These are phyloP conservation scores for Eucalyptus marginata DNA, from an alignment of 345 rosid species.

Conservation along the genomic window DNA sequence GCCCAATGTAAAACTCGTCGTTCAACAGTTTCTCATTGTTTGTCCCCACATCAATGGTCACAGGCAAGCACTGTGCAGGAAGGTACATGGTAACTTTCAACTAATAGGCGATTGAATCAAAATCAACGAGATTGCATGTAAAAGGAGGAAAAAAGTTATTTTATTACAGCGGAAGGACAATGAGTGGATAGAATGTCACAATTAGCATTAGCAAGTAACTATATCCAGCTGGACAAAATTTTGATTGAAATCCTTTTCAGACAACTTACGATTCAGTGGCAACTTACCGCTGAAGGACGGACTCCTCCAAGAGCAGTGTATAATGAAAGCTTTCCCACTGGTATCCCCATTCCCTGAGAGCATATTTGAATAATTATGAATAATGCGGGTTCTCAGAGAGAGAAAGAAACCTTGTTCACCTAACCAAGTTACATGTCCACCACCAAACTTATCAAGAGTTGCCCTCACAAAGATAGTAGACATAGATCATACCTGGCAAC, in stretches of 20 bases:
- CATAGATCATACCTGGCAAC: conserved; percentile 57
- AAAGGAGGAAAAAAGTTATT: neutral
- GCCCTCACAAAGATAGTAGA: neutral
- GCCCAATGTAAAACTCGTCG: conserved; percentile 95
- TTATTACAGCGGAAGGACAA: neutral
- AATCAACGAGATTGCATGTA: neutral
- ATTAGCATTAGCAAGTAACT: neutral
- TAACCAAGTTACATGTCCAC: neutral
- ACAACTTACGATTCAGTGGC: neutral
- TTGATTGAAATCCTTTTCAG: neutral
- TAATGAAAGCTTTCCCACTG: conserved; percentile 89
- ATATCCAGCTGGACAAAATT: neutral
- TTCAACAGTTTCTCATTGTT: conserved; percentile 79
- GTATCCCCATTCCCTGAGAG: conserved; percentile 94
- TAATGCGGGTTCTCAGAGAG: neutral
- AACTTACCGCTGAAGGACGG: conserved; percentile 91
- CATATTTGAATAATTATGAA: neutral
- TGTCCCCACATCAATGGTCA: conserved; percentile 98
- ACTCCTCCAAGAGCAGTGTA: conserved; percentile 97
- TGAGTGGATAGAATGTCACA: neutral
- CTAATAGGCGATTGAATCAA: neutral
- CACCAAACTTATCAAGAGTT: neutral
- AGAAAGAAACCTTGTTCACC: neutral
- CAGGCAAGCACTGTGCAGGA: conserved; percentile 78
- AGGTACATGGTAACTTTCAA: neutral